Evolutionary conservation across 768 basidiomycete genomes (phyloP).

Genomic region (Russula lepida): DNA sequence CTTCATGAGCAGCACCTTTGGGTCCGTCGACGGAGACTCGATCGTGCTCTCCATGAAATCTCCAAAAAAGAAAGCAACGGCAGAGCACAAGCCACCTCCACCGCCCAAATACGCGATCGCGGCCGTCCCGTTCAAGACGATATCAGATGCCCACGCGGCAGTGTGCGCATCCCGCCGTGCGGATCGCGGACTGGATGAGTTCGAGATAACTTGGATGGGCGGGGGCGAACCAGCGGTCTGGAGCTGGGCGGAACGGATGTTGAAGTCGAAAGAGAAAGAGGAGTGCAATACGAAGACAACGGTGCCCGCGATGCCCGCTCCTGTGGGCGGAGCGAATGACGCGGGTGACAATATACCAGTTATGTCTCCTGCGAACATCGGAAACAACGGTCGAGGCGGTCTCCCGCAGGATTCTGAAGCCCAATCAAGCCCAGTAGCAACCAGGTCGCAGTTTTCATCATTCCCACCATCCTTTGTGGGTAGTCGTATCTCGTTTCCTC

Average conservation of each 20-base stretch:
- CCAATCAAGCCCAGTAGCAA: not conserved
- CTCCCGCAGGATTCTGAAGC: not conserved
- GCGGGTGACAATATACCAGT: not conserved
- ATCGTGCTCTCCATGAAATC: conserved; percentile 64
- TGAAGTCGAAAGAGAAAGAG: conserved; percentile 44
- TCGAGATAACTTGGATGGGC: conserved; percentile 68
- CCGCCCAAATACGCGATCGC: conserved; percentile 59
- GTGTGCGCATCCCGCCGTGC: conserved; percentile 51
- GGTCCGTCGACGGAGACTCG: conserved; percentile 50
- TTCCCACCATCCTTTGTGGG: conserved; percentile 14
- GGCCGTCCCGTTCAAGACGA: conserved; percentile 66
- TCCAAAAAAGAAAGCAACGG: conserved; percentile 36
- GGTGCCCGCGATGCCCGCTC: not conserved
- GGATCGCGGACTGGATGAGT: conserved; percentile 45
- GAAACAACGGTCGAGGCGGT: not conserved
- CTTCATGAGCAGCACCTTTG: conserved; percentile 49
- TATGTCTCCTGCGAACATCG: not conserved
- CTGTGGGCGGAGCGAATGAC: not conserved
- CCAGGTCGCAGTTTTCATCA: not conserved
- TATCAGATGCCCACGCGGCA: conserved; percentile 68
- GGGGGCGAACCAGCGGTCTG: conserved; percentile 68
- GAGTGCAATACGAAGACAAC: not conserved
- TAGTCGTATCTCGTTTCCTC: not conserved
- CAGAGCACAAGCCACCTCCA: conserved; percentile 36
- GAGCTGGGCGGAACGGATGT: conserved; percentile 63